Evolutionary conservation across 805 yeast species (phyloP), one percentile per base, ranked within the genome.

Genomic region (Candida ovalis): DNA sequence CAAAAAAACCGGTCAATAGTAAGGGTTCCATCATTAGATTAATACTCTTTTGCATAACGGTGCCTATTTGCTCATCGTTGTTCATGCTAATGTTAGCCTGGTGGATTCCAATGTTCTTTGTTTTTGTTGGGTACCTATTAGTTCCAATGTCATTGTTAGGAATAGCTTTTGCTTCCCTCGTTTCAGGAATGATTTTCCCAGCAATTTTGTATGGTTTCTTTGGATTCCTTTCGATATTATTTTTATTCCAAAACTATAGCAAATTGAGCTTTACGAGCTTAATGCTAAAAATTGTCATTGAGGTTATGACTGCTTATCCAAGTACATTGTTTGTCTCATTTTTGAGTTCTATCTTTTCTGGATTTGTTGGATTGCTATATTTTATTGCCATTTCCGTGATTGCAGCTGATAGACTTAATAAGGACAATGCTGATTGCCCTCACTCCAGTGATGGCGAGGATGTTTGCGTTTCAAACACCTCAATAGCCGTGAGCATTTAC

Each of bases 301-400:
- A 83, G 58, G 96, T 87, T 5, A 83, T 87, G 80, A 77, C 77
- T 51, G 62, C 72, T 32, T 82, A 83, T 57, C 96, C 96, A 8
- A 82, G 90, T 7, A 80, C 88, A 0, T 60, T 87, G 40, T 36
- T 80, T 10, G 77, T 84, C 1, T 62, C 69, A 4, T 47, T 56
- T 12, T 18, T 61, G 15, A 58, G 66, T 40, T 59, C 88, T 1
- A 38, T 89, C 3, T 9, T 57, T 4, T 58, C 70, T 0, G 85
- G 80, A 1, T 80, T 89, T 57, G 74, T 84, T 9, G 75, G 82
- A 1, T 68, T 89, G 40, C 79, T 87, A 56, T 76, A 84, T 24
- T 75, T 82, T 24, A 82, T 82, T 0, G 70, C 88, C 42, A 85
- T 88, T 17, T 81, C 91, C 1, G 77, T 87, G 5, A 57, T 66